Percentiles rank a stretch among this genome's conserved stretches.
phyloP scores from a whole-genome alignment of 1,284 basidiomycete genomes.

The Apiotrichum gracile region DNA sequence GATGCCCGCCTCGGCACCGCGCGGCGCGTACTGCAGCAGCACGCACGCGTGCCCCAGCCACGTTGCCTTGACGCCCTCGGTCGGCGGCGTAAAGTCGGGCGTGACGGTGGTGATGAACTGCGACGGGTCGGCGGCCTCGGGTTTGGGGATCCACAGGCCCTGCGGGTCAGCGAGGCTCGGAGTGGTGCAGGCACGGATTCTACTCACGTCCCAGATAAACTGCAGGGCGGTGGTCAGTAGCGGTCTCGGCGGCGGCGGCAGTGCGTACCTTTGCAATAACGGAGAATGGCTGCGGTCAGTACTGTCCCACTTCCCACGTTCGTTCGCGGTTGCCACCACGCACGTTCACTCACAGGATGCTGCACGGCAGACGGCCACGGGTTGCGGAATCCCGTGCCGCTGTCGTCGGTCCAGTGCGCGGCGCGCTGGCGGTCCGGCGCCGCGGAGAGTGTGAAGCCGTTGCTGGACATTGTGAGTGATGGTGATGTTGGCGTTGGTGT shows the following conservation, averaged over 20 bases:
- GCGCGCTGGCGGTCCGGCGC: slow-evolving; percentile 6
- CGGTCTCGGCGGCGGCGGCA: not conserved
- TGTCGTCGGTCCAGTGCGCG: slow-evolving; percentile 37
- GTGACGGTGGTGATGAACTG: slow-evolving; percentile 6
- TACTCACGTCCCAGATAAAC: slow-evolving; percentile 12
- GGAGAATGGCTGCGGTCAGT: not conserved
- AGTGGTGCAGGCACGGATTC: not conserved
- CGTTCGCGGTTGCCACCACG: not conserved
- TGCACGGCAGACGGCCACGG: slow-evolving; percentile 49
- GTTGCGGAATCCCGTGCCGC: slow-evolving; percentile 44
- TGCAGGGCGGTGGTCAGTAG: not conserved
- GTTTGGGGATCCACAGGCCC: slow-evolving; percentile 16
- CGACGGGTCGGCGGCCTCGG: slow-evolving; percentile 22
- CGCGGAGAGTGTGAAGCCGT: not conserved
- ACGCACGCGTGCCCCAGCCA: slow-evolving; percentile 70
- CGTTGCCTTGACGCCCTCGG: slow-evolving; percentile 55
- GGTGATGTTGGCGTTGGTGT: not conserved
- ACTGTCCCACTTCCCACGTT: not conserved
- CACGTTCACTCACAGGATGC: slow-evolving; percentile 14
- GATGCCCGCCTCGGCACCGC: slow-evolving; percentile 38
- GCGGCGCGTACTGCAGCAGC: slow-evolving; percentile 55
- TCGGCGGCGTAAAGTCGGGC: slow-evolving; percentile 7
- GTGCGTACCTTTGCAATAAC: slow-evolving; percentile 14
- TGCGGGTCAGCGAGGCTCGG: not conserved
- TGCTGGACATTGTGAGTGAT: too few species aligned